Evolutionary conservation across 805 yeast genomes (phyloP).

Genomic region (Candida peoriensis): DNA sequence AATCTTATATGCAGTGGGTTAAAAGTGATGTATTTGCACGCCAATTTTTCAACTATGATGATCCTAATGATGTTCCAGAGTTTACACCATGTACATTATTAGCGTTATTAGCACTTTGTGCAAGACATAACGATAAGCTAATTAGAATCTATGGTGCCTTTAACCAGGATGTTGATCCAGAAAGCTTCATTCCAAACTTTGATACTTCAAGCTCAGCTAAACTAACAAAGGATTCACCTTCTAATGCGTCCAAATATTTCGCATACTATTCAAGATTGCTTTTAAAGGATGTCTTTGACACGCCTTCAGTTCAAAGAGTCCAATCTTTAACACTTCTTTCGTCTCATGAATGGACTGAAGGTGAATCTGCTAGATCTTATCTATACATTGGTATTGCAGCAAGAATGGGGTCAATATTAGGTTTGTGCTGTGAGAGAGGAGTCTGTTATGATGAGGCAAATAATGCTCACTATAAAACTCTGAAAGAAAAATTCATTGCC

Average conservation of each 20-base stretch:
- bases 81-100: conserved; percentile 21
- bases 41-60: conserved; percentile 14
- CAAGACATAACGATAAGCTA: conserved; percentile 29
- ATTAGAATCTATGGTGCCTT: conserved; percentile 29
- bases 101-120: conserved; percentile 32
- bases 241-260: conserved; percentile 33
- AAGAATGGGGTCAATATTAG: conserved; percentile 34
- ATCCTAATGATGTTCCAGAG: conserved; percentile 10
- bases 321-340: conserved; percentile 34
- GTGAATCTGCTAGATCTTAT: conserved; percentile 31
- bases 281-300: conserved; percentile 31
- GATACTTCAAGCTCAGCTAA: neutral
- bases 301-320: conserved; percentile 33
- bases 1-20: conserved; percentile 9
- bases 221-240: conserved; percentile 14
- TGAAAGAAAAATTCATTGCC: conserved; percentile 15
- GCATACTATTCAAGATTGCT: conserved; percentile 34
- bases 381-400: conserved; percentile 38
- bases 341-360: conserved; percentile 39
- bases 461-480: neutral
- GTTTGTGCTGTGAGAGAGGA: conserved; percentile 24
- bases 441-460: conserved; percentile 15
- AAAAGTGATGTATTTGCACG: conserved; percentile 5
- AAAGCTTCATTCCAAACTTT: conserved; percentile 23
- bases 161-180: conserved; percentile 25